Evolutionary conservation across 179 eudicot species (phyloP).

Genomic region (Drosera spatulata): DNA sequence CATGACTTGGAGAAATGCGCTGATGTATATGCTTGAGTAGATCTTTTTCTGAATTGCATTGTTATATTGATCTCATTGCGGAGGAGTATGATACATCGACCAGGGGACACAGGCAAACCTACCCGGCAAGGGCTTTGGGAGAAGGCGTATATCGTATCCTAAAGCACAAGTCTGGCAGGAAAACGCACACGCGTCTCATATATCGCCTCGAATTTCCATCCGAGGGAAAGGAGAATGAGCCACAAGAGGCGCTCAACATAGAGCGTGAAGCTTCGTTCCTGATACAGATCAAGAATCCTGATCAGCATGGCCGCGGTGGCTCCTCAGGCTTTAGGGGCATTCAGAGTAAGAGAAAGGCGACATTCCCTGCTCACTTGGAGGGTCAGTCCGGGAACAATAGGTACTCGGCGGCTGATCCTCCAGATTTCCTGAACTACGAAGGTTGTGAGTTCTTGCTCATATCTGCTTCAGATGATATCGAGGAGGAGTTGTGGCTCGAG

Average conservation of each 20-base stretch:
- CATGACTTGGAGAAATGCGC: too few species aligned
- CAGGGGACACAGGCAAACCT: conserved; percentile 44
- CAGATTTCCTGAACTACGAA: conserved; percentile 68
- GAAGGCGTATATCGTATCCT: conserved; percentile 69
- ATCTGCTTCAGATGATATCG: conserved; percentile 57
- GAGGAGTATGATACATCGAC: conserved; percentile 64
- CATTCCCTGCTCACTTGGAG: conserved; percentile 61
- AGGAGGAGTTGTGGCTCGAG: conserved; percentile 58
- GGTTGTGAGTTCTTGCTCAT: conserved; percentile 75
- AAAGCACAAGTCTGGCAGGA: conserved; percentile 31
- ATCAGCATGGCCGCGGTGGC: conserved; percentile 10
- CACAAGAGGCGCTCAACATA: conserved; percentile 41
- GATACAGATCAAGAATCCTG: conserved; percentile 69
- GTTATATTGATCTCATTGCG: conserved; percentile 2
- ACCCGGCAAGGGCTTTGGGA: conserved; percentile 52
- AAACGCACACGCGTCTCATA: conserved; percentile 54
- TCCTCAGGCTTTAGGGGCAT: conserved; percentile 34
- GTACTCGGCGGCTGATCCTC: conserved; percentile 53
- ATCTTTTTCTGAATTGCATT: too few species aligned
- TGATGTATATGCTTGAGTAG: too few species aligned
- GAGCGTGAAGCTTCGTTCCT: conserved; percentile 53
- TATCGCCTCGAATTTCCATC: conserved; percentile 67
- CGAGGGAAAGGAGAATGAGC: conserved; percentile 20
- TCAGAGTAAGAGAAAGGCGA: conserved; percentile 47
- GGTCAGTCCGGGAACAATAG: conserved; percentile 35